Evolutionary conservation across 306 rosid species (phyloP), one percentile per base, ranked within the genome.

Genomic region (Vigna hirtella): DNA sequence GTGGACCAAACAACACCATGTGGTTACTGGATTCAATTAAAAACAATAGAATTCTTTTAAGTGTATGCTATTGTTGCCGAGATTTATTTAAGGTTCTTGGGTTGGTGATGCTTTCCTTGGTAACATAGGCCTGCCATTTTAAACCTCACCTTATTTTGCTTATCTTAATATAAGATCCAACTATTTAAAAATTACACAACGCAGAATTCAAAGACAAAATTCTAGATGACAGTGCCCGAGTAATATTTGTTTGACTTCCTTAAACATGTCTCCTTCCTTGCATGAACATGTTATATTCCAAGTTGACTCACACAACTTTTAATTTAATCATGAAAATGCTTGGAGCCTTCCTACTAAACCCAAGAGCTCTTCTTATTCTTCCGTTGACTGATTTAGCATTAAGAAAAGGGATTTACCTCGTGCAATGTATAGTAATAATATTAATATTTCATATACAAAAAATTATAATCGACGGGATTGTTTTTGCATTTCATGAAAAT

Each of bases 151-250:
- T 13, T 59, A 32, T 34, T 63, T 63, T 32, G 20, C 40, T 12
- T 13, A 8, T 11, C 51, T 13, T 17, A 36, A 1, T 38, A 14
- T 24, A 20, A 26, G 52, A 49, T 72, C 49, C 32, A 66, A 52
- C 30, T 74, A 71, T 66, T 47, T 45, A 15, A 61, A 4, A 61
- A 61, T 11, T 20, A 13, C 12, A n/a, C 10, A n/a, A 15, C 28
- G 48, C 66, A 72, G 22, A 70, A 70, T 28, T 70, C 43, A 40
- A 40, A 16, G 43, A 28, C 62, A 56, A 49, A 7, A 45, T 70
- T 80, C 72, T 78, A 42, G 85, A 86, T 53, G 51, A 17, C n/a
- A 62, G 82, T 61, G 72, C 78, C 78, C 22, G 53, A 55, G 36
- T 74, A 61, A 16, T 69, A 45, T 47, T 63, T 65, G 43, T 59